A percentile compares a stretch with the other conserved stretches of the same genome.
phyloP scores from a whole-genome alignment of 768 basidiomycete species.

The Polyporus arcularius region DNA sequence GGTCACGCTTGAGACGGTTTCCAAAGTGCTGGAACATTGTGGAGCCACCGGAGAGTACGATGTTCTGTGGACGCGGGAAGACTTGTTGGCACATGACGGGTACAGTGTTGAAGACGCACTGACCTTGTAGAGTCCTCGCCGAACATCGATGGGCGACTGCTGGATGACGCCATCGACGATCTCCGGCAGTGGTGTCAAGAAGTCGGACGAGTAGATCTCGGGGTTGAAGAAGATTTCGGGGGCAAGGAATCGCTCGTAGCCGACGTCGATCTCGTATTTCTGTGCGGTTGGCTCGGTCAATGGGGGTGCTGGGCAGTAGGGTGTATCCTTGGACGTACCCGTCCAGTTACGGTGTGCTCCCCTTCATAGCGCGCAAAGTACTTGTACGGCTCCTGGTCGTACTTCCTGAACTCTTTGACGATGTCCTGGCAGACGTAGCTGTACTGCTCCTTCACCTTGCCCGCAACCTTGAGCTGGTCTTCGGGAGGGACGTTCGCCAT shows the following conservation, averaged over 20 bases:
- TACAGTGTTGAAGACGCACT: slow-evolving; percentile 1
- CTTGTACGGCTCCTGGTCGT: slow-evolving; percentile 94
- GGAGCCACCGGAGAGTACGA: slow-evolving; percentile 94
- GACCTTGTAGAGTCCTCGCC: slow-evolving; percentile 95
- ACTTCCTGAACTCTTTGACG: slow-evolving; percentile 98
- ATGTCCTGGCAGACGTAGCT: slow-evolving; percentile 99
- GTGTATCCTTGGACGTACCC: slow-evolving; percentile 50
- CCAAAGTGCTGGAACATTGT: slow-evolving; percentile 99
- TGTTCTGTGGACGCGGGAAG: slow-evolving; percentile 60
- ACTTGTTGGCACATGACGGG: not conserved
- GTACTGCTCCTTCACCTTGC: slow-evolving; percentile 96
- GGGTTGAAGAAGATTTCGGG: slow-evolving; percentile 99
- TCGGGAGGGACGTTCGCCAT: slow-evolving; percentile 89
- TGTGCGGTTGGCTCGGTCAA: not conserved
- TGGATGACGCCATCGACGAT: slow-evolving; percentile 97
- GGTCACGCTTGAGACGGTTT: slow-evolving; percentile 92
- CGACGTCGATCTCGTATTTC: slow-evolving; percentile 95
- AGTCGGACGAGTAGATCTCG: slow-evolving; percentile 97
- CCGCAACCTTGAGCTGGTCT: slow-evolving; percentile 88
- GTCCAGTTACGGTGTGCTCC: slow-evolving; percentile 89
- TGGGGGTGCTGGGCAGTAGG: no score
- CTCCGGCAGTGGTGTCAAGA: slow-evolving; percentile 92
- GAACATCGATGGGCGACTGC: slow-evolving; percentile 93
- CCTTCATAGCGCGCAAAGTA: slow-evolving; percentile 93
- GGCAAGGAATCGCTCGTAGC: slow-evolving; percentile 98